Conservation (phyloP, 805 yeast species). For the Dipodascus albidus region DNA sequence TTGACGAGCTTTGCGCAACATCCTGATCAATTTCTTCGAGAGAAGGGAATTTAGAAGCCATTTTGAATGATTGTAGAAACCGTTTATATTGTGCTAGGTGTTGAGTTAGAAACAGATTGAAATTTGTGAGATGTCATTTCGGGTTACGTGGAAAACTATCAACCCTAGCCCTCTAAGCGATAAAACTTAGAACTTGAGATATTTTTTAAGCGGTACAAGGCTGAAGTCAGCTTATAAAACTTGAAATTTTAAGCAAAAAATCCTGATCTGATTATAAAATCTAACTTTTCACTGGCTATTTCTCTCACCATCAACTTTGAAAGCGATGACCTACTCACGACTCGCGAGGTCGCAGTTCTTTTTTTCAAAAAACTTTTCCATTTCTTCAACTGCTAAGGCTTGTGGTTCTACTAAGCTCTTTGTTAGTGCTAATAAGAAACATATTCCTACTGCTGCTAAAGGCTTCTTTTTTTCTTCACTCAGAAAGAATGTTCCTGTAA, state of each 20-base stretch:
- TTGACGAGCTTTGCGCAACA: slow-evolving; percentile 26
- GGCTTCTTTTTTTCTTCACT: neutral
- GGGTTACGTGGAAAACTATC: neutral
- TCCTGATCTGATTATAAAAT: neutral
- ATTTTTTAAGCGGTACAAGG: too few relatives aligned
- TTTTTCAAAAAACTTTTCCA: slow-evolving; percentile 38
- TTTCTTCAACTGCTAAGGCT: slow-evolving; percentile 12
- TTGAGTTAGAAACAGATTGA: too few relatives aligned
- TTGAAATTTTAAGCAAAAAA: too few relatives aligned
- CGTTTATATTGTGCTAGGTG: neutral
- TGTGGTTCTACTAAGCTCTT: slow-evolving; percentile 13
- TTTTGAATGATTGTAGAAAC: slow-evolving; percentile 6
- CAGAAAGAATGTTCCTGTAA: slow-evolving; percentile 28
- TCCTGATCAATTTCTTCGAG: slow-evolving; percentile 27
- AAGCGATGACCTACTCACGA: neutral
- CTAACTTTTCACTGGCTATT: neutral
- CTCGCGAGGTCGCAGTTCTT: slow-evolving; percentile 45
- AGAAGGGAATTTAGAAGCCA: slow-evolving; percentile 27
- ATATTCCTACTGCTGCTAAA: neutral
- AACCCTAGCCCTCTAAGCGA: neutral
- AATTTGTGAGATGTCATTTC: neutral
- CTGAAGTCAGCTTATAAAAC: too few relatives aligned
- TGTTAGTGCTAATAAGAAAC: neutral
- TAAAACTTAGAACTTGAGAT: too few relatives aligned
- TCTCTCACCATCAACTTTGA: neutral